phyloP scores from a whole-genome alignment of 768 basidiomycete species.

The Leccinum disarticulatum region DNA sequence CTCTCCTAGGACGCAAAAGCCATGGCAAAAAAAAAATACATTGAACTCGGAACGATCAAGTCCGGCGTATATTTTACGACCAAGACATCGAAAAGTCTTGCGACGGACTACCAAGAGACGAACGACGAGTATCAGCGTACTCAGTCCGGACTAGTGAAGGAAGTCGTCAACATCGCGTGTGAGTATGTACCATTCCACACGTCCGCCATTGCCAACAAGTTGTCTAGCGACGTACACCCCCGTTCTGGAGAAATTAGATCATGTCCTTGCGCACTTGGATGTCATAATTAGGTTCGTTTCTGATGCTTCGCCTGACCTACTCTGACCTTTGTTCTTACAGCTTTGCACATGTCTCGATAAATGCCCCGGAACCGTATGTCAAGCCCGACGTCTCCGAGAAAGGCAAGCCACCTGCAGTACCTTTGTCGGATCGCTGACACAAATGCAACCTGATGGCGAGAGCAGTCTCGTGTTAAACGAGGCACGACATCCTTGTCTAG shows the following conservation, averaged over 20 bases:
- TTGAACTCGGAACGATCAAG: conserved; percentile 82
- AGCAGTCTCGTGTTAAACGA: conserved; percentile 81
- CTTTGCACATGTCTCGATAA: conserved; percentile 88
- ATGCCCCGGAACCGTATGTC: conserved; percentile 84
- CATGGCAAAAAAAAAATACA: conserved; percentile 66
- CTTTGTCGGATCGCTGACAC: conserved; percentile 1
- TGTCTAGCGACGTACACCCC: conserved; percentile 86
- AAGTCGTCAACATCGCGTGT: conserved; percentile 93
- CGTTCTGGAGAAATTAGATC: conserved; percentile 82
- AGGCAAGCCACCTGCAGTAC: conserved; percentile 43
- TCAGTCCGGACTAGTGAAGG: conserved; percentile 83
- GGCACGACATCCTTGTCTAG: conserved; percentile 93
- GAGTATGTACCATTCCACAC: conserved; percentile 25
- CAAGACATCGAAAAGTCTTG: conserved; percentile 62
- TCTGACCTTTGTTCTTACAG: conserved; percentile 39
- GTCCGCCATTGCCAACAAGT: not conserved
- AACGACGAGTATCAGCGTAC: conserved; percentile 69
- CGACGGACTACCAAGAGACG: conserved; percentile 69
- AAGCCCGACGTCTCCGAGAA: conserved; percentile 80
- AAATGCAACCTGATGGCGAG: conserved; percentile 47
- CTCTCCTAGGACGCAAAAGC: conserved; percentile 70
- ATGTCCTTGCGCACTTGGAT: conserved; percentile 85
- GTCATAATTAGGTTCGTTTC: conserved; percentile 78
- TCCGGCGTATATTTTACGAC: conserved; percentile 91
- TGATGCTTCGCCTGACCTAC: not conserved